These are phyloP conservation scores for Penicillium digitatum DNA, from an alignment of 2,329 filamentous ascomycete genomes.

Conservation along the genomic window DNA sequence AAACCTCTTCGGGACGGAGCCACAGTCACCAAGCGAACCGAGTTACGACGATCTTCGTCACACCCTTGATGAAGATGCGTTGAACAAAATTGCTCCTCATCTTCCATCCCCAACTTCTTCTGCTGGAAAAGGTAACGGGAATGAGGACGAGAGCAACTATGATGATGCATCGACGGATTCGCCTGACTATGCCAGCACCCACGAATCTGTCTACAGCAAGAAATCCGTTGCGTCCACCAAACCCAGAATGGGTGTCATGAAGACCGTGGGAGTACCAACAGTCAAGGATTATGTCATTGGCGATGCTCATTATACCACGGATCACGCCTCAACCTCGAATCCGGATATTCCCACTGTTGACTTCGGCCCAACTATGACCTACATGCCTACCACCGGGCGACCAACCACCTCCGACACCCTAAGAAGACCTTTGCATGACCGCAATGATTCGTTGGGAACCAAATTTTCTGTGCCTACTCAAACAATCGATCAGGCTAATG, in stretches of 20 bases:
- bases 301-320: constrained; percentile 44
- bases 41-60: constrained; percentile 42
- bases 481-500: constrained; percentile 32
- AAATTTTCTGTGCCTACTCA: constrained; percentile 20
- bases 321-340: constrained; percentile 34
- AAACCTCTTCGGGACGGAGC: constrained; percentile 17
- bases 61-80: constrained; percentile 47
- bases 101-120: constrained; percentile 28
- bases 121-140: constrained; percentile 4
- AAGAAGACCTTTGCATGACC: constrained; percentile 34
- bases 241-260: constrained; percentile 74
- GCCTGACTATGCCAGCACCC: constrained; percentile 74
- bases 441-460: constrained; percentile 34
- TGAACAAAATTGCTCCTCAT: constrained; percentile 47
- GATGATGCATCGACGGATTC: constrained; percentile 62
- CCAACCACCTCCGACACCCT: constrained; percentile 55
- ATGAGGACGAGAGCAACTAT: constrained; percentile 48
- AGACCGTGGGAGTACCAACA: constrained; percentile 63
- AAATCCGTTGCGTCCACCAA: constrained; percentile 45
- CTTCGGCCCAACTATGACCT: constrained; percentile 79
- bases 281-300: constrained; percentile 45
- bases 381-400: constrained; percentile 53
- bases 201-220: constrained; percentile 49
- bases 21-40: constrained; percentile 31
- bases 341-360: constrained; percentile 69